Percentiles rank a stretch among this genome's conserved stretches.
Conservation (phyloP, 164 flowering plant genomes). For the Nymphaea colorata region DNA sequence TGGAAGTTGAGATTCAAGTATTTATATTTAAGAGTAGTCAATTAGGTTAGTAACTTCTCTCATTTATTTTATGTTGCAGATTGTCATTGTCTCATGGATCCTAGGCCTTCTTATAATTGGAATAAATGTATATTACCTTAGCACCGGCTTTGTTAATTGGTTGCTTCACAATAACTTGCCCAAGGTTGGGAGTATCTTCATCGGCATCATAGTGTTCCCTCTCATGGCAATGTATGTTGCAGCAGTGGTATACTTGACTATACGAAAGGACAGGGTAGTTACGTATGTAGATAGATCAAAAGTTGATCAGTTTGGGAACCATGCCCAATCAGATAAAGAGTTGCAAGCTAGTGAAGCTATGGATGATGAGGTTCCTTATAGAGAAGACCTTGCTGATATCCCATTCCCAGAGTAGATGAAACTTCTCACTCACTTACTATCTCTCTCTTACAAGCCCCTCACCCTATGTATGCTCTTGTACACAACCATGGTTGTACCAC, state of each 20-base stretch:
- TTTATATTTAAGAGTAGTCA: too few species aligned
- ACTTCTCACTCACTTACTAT: too few species aligned
- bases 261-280: constrained; percentile 53
- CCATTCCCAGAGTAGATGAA: constrained; percentile 30
- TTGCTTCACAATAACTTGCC: constrained; percentile 55
- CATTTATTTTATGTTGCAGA: constrained; percentile 23
- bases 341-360: background rate
- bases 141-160: constrained; percentile 65
- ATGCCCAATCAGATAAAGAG: too few species aligned
- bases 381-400: constrained; percentile 64
- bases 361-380: constrained; percentile 22
- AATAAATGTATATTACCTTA: constrained; percentile 73
- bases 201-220: constrained; percentile 70
- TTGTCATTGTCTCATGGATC: constrained; percentile 66
- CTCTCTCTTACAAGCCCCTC: too few species aligned
- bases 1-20: too few species aligned
- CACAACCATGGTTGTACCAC: too few species aligned
- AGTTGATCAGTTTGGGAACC: too few species aligned
- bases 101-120: constrained; percentile 59
- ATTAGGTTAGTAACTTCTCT: too few species aligned
- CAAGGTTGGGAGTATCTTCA: constrained; percentile 49
- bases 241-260: constrained; percentile 49
- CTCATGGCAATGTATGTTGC: constrained; percentile 56
- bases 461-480: too few species aligned
- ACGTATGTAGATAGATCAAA: constrained; percentile 30